Base-by-base conservation (phyloP, 129 eudicot species). In the Tagetes erecta region DNA sequence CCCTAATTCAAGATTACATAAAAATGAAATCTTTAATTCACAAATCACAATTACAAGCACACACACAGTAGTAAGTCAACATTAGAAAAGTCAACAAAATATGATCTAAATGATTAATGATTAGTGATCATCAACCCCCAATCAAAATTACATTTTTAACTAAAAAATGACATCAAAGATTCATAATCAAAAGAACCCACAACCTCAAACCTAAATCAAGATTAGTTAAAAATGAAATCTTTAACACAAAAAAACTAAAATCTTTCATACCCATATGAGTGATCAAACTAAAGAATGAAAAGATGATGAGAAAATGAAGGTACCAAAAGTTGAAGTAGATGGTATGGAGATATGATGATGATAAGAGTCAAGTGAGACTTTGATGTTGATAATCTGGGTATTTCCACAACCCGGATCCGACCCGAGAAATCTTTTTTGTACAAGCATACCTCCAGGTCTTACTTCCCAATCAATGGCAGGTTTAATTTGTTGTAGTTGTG, bases 381-480 rank as follows among this genome's bases (percentile, higher is more conserved):
- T 88, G 74, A 88, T 83, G 68, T 80, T 85, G 75, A 81, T 81
- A 36, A 80, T 20, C 1, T 83, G 84, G 41, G 83, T 57, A 73
- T 56, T 39, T n/a, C 39, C 80, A 76, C 72, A 69, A 75, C 76
- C 63, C 44, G 77, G 49, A 73, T 76, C 68, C 52, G 70, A 75
- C 71, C 80, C 79, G 77, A 68, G 36, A 64, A 70, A 13, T 49
- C 92, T 77, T 65, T 80, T 87, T 49, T 87, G 92, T 34, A 87
- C 92, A 68, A 87, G 81, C 82, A 87, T 47, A 14, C 92, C 92
- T 41, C 89, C 84, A 33, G 92, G 87, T 58, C 86, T 84, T 64
- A 84, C 84, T 76, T 87, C 89, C 89, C 92, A 84, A 67, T 85
- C 89, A 55, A 79, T 82, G 35, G 71, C 65, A n/a, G 34, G 66